phyloP scores from a whole-genome alignment of 495 filamentous ascomycete genomes.

The Aspergillus hancockii region DNA sequence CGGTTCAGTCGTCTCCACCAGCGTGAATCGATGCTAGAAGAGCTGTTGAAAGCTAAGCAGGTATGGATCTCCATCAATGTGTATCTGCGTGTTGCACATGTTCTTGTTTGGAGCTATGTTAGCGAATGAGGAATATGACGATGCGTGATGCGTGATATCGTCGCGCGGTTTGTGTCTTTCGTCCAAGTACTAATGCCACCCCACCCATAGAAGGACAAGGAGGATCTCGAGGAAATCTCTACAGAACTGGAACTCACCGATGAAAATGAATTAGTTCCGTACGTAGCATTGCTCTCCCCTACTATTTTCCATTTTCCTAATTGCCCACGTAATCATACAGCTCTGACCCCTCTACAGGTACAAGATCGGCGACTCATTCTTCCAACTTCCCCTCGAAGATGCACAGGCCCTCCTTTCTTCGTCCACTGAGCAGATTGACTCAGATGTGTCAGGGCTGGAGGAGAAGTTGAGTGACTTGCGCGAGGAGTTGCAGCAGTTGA shows the following conservation, averaged over 20 bases:
- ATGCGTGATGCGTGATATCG: neutral
- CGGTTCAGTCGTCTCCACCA: slow-evolving; percentile 94
- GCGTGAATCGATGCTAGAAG: slow-evolving; percentile 73
- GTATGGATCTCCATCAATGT: slow-evolving; percentile 48
- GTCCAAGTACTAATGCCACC: neutral
- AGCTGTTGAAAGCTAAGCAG: slow-evolving; percentile 78
- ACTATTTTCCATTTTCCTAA: neutral
- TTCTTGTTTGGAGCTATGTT: slow-evolving; percentile 3
- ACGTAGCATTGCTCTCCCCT: slow-evolving; percentile 26
- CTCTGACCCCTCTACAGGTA: slow-evolving; percentile 58
- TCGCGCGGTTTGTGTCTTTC: too few relatives aligned
- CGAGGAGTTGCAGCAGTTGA: slow-evolving; percentile 86
- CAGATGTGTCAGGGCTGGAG: slow-evolving; percentile 74
- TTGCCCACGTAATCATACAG: neutral
- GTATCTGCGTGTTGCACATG: slow-evolving; percentile 3
- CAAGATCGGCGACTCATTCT: slow-evolving; percentile 94
- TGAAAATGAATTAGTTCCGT: slow-evolving; percentile 93
- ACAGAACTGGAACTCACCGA: slow-evolving; percentile 92
- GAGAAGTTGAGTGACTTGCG: slow-evolving; percentile 69
- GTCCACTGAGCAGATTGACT: slow-evolving; percentile 69
- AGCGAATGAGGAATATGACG: neutral
- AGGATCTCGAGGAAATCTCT: slow-evolving; percentile 90
- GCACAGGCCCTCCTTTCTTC: slow-evolving; percentile 79
- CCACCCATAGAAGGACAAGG: slow-evolving; percentile 83
- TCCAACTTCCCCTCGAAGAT: slow-evolving; percentile 78